phyloP scores from a whole-genome alignment of 192 early-diverging fungal species.

The Geosiphon pyriformis region DNA sequence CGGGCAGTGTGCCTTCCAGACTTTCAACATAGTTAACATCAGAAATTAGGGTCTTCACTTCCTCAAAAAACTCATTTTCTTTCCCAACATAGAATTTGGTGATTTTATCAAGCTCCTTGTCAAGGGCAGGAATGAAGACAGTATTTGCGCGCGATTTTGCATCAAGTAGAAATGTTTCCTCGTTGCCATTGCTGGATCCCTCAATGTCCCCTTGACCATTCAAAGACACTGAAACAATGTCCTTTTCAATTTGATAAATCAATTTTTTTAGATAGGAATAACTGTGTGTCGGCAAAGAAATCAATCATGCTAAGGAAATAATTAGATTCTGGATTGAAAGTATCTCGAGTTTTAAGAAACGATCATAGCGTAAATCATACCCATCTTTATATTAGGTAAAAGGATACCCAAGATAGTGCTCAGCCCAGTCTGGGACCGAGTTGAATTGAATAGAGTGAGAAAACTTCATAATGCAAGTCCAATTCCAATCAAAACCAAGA shows the following conservation, averaged over 20 bases:
- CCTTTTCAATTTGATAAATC: constrained; percentile 72
- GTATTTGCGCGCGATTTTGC: constrained; percentile 37
- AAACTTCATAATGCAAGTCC: constrained; percentile 99
- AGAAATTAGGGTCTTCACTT: constrained; percentile 55
- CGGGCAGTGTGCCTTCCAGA: constrained; percentile 25
- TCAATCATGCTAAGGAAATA: too few relatives aligned
- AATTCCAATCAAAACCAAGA: too few relatives aligned
- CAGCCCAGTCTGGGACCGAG: constrained; percentile 80
- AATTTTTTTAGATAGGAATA: constrained; percentile 76
- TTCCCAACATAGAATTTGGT: constrained; percentile 76
- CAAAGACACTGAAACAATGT: constrained; percentile 30
- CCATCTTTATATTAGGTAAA: not conserved
- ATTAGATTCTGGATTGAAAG: too few relatives aligned
- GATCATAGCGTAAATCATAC: too few relatives aligned
- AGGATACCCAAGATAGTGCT: constrained; percentile 67
- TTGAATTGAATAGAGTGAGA: constrained; percentile 89
- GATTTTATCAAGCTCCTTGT: constrained; percentile 82
- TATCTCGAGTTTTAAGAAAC: too few relatives aligned
- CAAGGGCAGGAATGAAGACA: constrained; percentile 70
- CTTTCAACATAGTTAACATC: constrained; percentile 50
- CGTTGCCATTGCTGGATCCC: constrained; percentile 23
- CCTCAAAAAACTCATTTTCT: constrained; percentile 68
- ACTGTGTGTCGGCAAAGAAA: too few relatives aligned
- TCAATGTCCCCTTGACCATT: constrained; percentile 35
- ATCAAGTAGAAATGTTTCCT: constrained; percentile 33